phyloP scores from a whole-genome alignment of 345 rosid genomes.

The Diplotaxis tenuifolia region DNA sequence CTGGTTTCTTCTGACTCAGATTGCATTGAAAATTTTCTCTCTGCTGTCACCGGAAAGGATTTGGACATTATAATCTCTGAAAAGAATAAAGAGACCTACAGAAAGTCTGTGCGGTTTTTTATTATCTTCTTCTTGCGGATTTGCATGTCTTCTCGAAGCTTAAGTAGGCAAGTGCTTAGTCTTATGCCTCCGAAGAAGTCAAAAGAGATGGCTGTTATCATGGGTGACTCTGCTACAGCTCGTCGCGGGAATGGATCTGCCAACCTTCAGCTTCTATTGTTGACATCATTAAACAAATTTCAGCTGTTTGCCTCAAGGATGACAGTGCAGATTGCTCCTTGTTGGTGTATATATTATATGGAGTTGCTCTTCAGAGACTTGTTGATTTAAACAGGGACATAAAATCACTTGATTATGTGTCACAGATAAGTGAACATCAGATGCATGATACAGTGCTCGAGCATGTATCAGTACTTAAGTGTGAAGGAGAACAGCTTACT shows the following conservation, averaged over 20 bases:
- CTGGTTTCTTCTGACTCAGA: too few species aligned
- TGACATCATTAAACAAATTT: slow-evolving; percentile 53
- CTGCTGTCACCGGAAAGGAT: slow-evolving; percentile 47
- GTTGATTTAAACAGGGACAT: slow-evolving; percentile 78
- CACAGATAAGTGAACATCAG: slow-evolving; percentile 43
- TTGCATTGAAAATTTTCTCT: too few species aligned
- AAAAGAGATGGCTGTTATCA: slow-evolving; percentile 50
- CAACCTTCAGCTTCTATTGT: slow-evolving; percentile 66
- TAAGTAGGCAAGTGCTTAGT: slow-evolving; percentile 64
- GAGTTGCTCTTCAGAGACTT: slow-evolving; percentile 78
- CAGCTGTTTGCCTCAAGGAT: slow-evolving; percentile 44
- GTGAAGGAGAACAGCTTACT: slow-evolving; percentile 74
- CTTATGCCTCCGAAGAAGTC: slow-evolving; percentile 61
- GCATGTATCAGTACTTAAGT: slow-evolving; percentile 44
- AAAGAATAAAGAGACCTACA: slow-evolving; percentile 30
- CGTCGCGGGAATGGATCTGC: slow-evolving; percentile 59
- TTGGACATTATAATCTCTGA: slow-evolving; percentile 30
- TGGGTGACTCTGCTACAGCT: slow-evolving; percentile 51
- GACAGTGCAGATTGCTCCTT: slow-evolving; percentile 48
- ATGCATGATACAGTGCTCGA: slow-evolving; percentile 45
- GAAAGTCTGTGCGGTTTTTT: slow-evolving; percentile 52
- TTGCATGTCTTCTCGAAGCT: slow-evolving; percentile 68
- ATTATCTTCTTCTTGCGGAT: slow-evolving; percentile 65
- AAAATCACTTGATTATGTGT: slow-evolving; percentile 60
- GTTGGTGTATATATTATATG: slow-evolving; percentile 55